Conservation (phyloP, 768 basidiomycete genomes). For the Boletus fagicola region DNA sequence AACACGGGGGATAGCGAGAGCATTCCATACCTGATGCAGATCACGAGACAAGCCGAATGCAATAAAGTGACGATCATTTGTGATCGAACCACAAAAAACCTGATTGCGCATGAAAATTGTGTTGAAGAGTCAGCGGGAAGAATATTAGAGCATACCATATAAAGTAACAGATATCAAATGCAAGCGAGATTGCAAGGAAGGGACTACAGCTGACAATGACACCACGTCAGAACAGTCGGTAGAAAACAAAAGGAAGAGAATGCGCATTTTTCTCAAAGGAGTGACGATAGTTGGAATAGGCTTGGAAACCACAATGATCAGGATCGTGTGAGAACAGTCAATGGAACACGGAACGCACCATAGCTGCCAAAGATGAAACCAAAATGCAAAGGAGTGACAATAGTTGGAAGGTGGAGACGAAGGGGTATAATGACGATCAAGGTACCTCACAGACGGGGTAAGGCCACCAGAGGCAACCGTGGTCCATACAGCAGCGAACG, state of each 20-base stretch:
- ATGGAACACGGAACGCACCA: not conserved
- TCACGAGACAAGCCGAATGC: not conserved
- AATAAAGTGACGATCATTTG: not conserved
- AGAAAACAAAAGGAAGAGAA: not conserved
- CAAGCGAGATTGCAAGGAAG: not conserved
- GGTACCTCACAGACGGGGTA: slow-evolving; percentile 1
- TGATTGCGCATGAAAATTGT: not conserved
- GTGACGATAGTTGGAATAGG: slow-evolving; percentile 15
- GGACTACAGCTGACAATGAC: not conserved
- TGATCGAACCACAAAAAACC: slow-evolving; percentile 2
- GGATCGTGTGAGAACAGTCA: not conserved
- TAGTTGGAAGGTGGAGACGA: not conserved
- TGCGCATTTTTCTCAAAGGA: slow-evolving; percentile 10
- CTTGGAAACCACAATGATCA: not conserved
- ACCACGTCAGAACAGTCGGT: not conserved
- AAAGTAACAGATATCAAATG: not conserved
- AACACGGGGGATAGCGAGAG: not conserved
- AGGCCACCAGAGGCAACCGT: not conserved
- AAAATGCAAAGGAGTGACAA: slow-evolving; percentile 6
- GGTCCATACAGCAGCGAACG: not conserved
- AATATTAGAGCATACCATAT: slow-evolving; percentile 1
- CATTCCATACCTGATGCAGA: slow-evolving; percentile 3
- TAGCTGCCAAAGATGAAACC: not conserved
- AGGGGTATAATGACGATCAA: not conserved
- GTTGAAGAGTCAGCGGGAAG: not conserved